Evolutionary conservation across 2,329 filamentous ascomycete genomes (phyloP).

Genomic region (Gaeumannomyces tritici): DNA sequence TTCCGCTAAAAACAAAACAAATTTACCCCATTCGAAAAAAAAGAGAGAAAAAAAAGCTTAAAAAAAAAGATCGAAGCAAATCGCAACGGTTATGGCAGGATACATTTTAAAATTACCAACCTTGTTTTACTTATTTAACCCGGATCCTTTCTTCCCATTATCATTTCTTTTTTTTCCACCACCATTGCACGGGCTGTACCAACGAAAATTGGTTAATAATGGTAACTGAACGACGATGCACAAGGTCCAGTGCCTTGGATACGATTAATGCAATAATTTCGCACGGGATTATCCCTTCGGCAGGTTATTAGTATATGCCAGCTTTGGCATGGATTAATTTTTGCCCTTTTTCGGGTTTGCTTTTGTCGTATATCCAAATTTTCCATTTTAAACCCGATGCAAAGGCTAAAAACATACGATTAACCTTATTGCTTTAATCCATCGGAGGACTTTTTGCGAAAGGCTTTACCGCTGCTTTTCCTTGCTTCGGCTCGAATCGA

Average conservation of each 20-base stretch:
- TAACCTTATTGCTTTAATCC: neutral
- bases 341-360: neutral
- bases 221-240: neutral
- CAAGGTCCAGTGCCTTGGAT: neutral
- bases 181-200: neutral
- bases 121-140: neutral
- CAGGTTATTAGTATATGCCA: neutral
- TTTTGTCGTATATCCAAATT: neutral
- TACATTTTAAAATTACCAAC: neutral
- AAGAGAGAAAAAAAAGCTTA: slow-evolving; percentile 2
- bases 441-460: neutral
- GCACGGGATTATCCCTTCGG: neutral
- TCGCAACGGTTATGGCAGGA: neutral
- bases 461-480: neutral
- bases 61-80: neutral
- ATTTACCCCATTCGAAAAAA: slow-evolving; percentile 1
- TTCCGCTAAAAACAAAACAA: neutral
- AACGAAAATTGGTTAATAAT: neutral
- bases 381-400: neutral
- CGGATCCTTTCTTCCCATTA: neutral
- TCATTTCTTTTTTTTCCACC: neutral
- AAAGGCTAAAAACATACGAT: neutral
- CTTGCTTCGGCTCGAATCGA: neutral
- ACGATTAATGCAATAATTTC: neutral
- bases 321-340: neutral